Conservation (phyloP, 345 rosid species). For the Chamaenerion angustifolium region DNA sequence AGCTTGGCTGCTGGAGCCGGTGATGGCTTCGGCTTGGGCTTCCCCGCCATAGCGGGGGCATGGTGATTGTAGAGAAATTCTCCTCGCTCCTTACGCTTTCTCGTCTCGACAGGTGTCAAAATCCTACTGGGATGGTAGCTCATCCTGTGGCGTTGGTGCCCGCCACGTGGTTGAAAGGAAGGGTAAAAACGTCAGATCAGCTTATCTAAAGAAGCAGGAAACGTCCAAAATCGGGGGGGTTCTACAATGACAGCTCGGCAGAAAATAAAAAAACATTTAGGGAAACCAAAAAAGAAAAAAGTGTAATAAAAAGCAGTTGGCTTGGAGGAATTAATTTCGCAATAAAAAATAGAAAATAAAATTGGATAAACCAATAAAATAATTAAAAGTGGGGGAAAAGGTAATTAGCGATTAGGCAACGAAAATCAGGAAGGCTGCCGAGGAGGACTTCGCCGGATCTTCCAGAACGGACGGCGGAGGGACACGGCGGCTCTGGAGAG, state of each 20-base stretch:
- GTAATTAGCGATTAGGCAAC: neutral
- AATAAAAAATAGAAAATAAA: neutral
- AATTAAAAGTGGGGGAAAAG: neutral
- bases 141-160: constrained; percentile 76
- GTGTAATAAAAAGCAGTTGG: neutral
- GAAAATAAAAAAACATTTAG: constrained; percentile 1
- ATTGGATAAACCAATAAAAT: neutral
- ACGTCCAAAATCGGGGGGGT: neutral
- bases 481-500: neutral
- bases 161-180: constrained; percentile 48
- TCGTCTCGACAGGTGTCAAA: constrained; percentile 27
- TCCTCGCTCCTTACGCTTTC: constrained; percentile 56
- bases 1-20: constrained; percentile 7
- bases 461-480: constrained; percentile 3
- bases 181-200: constrained; percentile 9
- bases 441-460: constrained; percentile 3
- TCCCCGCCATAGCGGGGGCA: constrained; percentile 1
- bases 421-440: neutral
- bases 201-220: constrained; percentile 4
- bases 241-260: neutral
- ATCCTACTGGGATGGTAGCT: constrained; percentile 77
- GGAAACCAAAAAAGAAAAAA: neutral
- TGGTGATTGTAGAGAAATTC: constrained; percentile 14
- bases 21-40: constrained; percentile 7
- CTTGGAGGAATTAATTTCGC: neutral